Evolutionary conservation across 2,329 filamentous ascomycete genomes (phyloP).

Genomic region (Fusarium sp.): DNA sequence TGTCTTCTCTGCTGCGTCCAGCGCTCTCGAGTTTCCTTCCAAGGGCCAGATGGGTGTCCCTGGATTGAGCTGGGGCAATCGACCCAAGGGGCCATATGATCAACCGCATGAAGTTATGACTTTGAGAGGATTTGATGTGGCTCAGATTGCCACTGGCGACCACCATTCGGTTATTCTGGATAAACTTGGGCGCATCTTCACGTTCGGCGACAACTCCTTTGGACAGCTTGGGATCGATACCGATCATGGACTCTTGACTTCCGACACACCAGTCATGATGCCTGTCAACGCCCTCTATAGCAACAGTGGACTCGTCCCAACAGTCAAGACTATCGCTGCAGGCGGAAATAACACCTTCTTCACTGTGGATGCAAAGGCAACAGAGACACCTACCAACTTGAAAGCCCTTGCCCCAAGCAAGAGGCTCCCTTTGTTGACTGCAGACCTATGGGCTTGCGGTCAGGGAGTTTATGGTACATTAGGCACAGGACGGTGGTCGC

Average conservation of each 20-base stretch:
- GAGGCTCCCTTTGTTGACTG: constrained; percentile 48
- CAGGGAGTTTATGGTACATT: constrained; percentile 86
- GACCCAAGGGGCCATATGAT: constrained; percentile 83
- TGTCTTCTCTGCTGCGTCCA: constrained; percentile 89
- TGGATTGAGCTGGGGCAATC: constrained; percentile 82
- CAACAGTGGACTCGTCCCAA: constrained; percentile 71
- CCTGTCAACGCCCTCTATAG: constrained; percentile 80
- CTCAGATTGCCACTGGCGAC: constrained; percentile 85
- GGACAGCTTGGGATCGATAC: constrained; percentile 92
- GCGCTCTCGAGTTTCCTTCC: constrained; percentile 80
- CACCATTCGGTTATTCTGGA: constrained; percentile 86
- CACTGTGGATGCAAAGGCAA: constrained; percentile 80
- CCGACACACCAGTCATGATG: constrained; percentile 78
- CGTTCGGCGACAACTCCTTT: constrained; percentile 90
- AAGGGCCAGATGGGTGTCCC: constrained; percentile 90
- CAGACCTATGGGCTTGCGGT: constrained; percentile 88
- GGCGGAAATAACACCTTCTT: constrained; percentile 92
- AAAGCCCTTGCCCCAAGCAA: constrained; percentile 47
- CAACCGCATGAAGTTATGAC: constrained; percentile 82
- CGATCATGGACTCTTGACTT: constrained; percentile 68
- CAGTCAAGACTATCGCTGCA: constrained; percentile 82
- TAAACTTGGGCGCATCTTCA: constrained; percentile 80
- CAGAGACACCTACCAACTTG: constrained; percentile 35
- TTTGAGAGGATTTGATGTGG: constrained; percentile 77
- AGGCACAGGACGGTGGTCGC: constrained; percentile 90